Base-by-base conservation (phyloP, 768 basidiomycete species). In the Hortiboletus campestris region DNA sequence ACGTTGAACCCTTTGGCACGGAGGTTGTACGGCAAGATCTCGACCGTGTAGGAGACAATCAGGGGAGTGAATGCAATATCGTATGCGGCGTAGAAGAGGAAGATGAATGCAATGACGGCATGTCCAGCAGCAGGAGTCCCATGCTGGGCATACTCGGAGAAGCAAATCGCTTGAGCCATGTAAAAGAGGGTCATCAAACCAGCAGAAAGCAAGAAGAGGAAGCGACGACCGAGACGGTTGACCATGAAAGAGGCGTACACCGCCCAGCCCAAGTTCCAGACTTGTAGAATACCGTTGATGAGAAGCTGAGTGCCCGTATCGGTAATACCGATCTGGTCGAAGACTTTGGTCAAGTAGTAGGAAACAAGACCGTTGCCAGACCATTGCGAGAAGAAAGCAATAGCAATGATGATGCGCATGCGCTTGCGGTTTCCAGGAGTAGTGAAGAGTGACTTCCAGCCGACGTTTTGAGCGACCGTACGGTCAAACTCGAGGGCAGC, bases 331-430 rank as follows among this genome's bases (percentile, higher is more conserved):
- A 89, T 85, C 55, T 80, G 75, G 58, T 78, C 69, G 70, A 93
- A 84, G 49, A 92, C 85, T 69, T 81, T 78, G 74, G 78, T 85
- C 64, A 92, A 82, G 76, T 92, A 92, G 78, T 86, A 91, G 8
- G 87, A 89, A 48, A 89, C 85, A 51, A 92, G 85, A 66, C 89
- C 89, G 63, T 91, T 91, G 14, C 88, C 89, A 11, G 87, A 90
- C 89, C 88, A 91, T 63, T 89, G 87, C 3, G 88, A 90, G 80
- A 91, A 90, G 80, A 88, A 88, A 45, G 87, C 88, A 52, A 91
- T 75, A 45, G 85, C 86, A 58, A 88, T 67, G 69, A 92, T 87
- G 69, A 91, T 87, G 52, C 80, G 73, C 79, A 92, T 80, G 55
- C 91, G 88, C 71, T 77, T 84, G 59, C 82, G 76, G 79, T 93